Evolutionary conservation across 2,329 filamentous ascomycete species (phyloP), one percentile per base, ranked within the genome.

Genomic region (Paramyrothecium roridum): DNA sequence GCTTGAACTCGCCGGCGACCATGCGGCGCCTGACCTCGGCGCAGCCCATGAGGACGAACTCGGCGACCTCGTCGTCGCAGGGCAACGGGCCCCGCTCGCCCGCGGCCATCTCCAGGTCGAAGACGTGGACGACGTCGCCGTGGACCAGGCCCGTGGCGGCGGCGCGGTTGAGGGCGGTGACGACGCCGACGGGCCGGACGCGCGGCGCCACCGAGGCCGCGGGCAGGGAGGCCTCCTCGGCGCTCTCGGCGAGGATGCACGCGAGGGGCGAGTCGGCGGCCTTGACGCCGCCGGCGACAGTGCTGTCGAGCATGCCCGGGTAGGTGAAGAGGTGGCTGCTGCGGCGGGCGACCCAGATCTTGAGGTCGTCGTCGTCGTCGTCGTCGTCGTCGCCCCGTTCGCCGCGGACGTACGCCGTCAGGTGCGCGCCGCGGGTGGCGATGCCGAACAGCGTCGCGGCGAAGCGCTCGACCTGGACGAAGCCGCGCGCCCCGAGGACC

Each of bases 21-120:
- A 96, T 76, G 2, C 85, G 83, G 53, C 74, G 67, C 66, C 84
- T 79, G 4, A 93, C 83, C 64, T 81, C 74, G 0, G 68, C 67
- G 12, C 92, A 76, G 11, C 71, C 79, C 84, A 87, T 85, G 59
- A 93, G 74, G 59, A 82, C 76, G 66, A 96, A 96, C 57, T 83
- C 82, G 57, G 90, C 85, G 1, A 96, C 91, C 73, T 96, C 91
- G 26, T 86, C 85, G 66, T 96, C 91, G 12, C 84, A 80, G 0
- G 90, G 90, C 59, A 79, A 81, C 0, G 86, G 88, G 37, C 37
- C 13, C 30, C 84, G 69, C 3, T 88, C 78, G 46, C 81, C 80
- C 30, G 58, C 56, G 0, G 74, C 70, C 19, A 96, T 74, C 69
- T 90, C 85, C 48, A 95, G 72, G 64, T 96, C 91, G 70, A 91